These are phyloP conservation scores for Hortaea sp. DNA, from an alignment of 2,329 filamentous ascomycete genomes.

Conservation along the genomic window DNA sequence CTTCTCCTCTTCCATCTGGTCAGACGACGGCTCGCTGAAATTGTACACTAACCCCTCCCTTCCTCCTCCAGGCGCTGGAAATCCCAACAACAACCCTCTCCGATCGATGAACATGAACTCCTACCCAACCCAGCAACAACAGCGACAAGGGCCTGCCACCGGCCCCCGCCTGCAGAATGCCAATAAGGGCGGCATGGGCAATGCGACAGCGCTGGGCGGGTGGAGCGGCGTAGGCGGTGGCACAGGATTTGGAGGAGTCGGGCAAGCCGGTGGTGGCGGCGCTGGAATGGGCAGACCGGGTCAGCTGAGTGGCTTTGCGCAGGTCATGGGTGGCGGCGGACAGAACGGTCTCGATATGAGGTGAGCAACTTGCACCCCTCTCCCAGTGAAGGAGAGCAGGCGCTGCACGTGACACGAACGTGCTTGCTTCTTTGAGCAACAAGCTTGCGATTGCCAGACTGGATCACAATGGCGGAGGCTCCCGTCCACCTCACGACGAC, in stretches of 20 bases:
- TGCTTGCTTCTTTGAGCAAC: too few species aligned
- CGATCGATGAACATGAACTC: constrained; percentile 42
- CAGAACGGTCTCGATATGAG: constrained; percentile 27
- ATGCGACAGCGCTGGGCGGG: constrained; percentile 23
- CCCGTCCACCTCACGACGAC: too few species aligned
- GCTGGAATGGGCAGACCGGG: constrained; percentile 12
- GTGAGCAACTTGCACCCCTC: constrained; percentile 12
- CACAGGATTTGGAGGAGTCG: constrained; percentile 4
- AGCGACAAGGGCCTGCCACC: constrained; percentile 5
- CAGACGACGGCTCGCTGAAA: not conserved
- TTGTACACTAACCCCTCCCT: not conserved
- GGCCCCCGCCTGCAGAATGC: constrained; percentile 22
- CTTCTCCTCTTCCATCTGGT: not conserved
- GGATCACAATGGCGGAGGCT: too few species aligned
- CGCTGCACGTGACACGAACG: too few species aligned
- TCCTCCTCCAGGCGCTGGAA: too few species aligned
- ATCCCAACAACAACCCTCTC: constrained; percentile 32
- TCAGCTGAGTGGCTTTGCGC: constrained; percentile 24
- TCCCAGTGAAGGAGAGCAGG: not conserved
- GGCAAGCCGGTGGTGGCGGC: constrained; percentile 12
- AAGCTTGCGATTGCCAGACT: too few species aligned
- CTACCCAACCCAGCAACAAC: constrained; percentile 32
- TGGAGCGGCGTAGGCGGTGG: constrained; percentile 6
- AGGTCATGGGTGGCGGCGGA: constrained; percentile 25
- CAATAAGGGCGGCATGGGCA: constrained; percentile 32